phyloP scores from a whole-genome alignment of 2,329 filamentous ascomycete species.

The Talaromyces sp. region DNA sequence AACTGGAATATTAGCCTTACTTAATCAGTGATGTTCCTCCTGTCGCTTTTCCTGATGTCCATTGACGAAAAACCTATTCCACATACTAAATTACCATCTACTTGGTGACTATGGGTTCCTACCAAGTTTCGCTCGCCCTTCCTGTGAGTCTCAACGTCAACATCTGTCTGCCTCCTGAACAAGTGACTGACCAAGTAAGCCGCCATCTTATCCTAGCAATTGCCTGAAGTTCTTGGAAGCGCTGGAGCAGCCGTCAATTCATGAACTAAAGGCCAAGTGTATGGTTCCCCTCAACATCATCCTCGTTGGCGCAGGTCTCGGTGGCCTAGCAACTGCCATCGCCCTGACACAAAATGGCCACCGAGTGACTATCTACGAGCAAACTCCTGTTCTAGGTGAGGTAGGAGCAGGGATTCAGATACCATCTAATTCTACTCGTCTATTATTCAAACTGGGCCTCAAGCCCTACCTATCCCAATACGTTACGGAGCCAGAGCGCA shows the following conservation, averaged over 20 bases:
- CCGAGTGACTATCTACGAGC: not conserved
- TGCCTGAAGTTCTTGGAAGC: not conserved
- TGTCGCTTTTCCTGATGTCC: not conserved
- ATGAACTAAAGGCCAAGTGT: not conserved
- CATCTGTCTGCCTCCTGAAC: not conserved
- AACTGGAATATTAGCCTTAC: not conserved
- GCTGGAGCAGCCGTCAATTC: not conserved
- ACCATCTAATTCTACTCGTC: constrained; percentile 27
- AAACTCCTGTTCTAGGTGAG: constrained; percentile 15
- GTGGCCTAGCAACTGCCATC: not conserved
- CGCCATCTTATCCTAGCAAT: not conserved
- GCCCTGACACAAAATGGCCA: not conserved
- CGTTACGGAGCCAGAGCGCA: constrained; percentile 26
- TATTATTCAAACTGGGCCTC: constrained; percentile 26
- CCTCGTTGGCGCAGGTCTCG: not conserved
- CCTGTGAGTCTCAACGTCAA: not conserved
- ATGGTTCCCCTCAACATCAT: not conserved
- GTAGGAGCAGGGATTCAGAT: constrained; percentile 33
- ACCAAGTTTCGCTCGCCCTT: not conserved
- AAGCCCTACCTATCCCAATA: constrained; percentile 24
- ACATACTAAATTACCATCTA: not conserved
- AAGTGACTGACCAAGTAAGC: not conserved
- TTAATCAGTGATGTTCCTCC: not conserved
- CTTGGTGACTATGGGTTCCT: not conserved
- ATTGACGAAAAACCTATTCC: not conserved